These are phyloP conservation scores for Papiliotrema fonsecae DNA, from an alignment of 1,284 basidiomycete genomes.

Conservation along the genomic window DNA sequence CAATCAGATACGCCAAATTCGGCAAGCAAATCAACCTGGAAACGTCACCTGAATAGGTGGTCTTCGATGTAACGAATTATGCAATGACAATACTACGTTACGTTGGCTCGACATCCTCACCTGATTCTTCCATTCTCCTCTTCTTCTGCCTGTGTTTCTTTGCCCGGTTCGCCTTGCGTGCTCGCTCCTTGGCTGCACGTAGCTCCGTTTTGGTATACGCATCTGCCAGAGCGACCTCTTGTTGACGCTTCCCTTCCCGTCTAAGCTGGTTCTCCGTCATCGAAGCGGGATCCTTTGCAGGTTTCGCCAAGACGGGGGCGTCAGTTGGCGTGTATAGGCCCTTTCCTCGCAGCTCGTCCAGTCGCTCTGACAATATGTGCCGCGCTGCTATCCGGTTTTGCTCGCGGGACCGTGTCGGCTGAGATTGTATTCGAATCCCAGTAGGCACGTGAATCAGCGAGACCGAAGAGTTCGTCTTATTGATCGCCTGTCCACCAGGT, in stretches of 20 bases:
- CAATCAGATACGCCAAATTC: slow-evolving; percentile 74
- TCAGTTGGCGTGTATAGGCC: slow-evolving; percentile 7
- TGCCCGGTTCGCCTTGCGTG: slow-evolving; percentile 3
- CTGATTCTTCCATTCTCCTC: slow-evolving; percentile 18
- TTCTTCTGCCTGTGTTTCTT: slow-evolving; percentile 10
- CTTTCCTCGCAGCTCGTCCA: slow-evolving; percentile 33
- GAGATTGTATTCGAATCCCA: slow-evolving; percentile 47
- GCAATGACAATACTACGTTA: not conserved
- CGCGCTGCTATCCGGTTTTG: slow-evolving; percentile 48
- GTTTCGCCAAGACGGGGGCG: not conserved
- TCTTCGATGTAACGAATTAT: slow-evolving; percentile 1
- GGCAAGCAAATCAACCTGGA: slow-evolving; percentile 90
- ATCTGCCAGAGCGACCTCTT: not conserved
- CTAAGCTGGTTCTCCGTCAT: not conserved
- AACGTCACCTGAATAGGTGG: slow-evolving; percentile 38
- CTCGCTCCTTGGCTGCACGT: slow-evolving; percentile 1
- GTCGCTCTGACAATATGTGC: slow-evolving; percentile 40
- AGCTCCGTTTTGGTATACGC: slow-evolving; percentile 3
- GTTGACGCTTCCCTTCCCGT: not conserved
- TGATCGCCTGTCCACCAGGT: slow-evolving; percentile 50
- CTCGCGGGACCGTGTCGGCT: slow-evolving; percentile 48
- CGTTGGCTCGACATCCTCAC: slow-evolving; percentile 27
- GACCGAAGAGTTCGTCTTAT: slow-evolving; percentile 50
- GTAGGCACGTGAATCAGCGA: slow-evolving; percentile 49
- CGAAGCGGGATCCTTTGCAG: not conserved